phyloP scores from a whole-genome alignment of 1,284 basidiomycete species.

The Irpex lacteus region DNA sequence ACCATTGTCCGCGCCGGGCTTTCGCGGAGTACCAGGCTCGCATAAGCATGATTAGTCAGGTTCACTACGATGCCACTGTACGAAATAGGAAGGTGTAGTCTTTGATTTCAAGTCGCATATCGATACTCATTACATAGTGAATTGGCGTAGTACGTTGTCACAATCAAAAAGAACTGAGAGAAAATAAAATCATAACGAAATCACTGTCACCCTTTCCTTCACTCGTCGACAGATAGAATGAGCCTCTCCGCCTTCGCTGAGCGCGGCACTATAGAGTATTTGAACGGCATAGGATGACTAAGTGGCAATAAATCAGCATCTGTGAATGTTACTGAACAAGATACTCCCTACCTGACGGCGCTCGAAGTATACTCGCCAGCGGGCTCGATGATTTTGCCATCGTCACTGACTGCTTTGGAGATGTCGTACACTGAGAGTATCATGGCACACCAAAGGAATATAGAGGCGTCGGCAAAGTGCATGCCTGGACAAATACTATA shows the following conservation, averaged over 20 bases:
- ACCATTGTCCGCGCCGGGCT: too few species aligned
- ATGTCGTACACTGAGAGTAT: conserved; percentile 8
- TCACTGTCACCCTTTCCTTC: neutral
- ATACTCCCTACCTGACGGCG: neutral
- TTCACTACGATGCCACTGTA: too few species aligned
- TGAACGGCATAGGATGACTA: conserved; percentile 8
- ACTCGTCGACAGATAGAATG: neutral
- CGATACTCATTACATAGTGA: too few species aligned
- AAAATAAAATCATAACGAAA: too few species aligned
- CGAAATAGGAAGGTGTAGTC: too few species aligned
- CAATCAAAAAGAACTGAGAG: too few species aligned
- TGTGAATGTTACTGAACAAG: neutral
- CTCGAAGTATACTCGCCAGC: neutral
- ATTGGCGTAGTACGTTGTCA: too few species aligned
- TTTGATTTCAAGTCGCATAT: too few species aligned
- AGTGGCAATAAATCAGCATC: neutral
- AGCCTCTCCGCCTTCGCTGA: neutral
- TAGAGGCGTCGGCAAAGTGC: conserved; percentile 1
- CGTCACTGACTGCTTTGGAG: neutral
- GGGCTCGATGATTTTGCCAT: conserved; percentile 4
- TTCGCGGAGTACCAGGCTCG: too few species aligned
- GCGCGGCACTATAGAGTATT: conserved; percentile 4
- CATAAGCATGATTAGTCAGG: too few species aligned
- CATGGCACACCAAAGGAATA: conserved; percentile 7
- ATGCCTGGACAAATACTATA: conserved; percentile 9